Percentiles rank a stretch among this genome's conserved stretches.
These are phyloP conservation scores for Mycena indigotica DNA, from an alignment of 768 basidiomycete species.

Conservation along the genomic window DNA sequence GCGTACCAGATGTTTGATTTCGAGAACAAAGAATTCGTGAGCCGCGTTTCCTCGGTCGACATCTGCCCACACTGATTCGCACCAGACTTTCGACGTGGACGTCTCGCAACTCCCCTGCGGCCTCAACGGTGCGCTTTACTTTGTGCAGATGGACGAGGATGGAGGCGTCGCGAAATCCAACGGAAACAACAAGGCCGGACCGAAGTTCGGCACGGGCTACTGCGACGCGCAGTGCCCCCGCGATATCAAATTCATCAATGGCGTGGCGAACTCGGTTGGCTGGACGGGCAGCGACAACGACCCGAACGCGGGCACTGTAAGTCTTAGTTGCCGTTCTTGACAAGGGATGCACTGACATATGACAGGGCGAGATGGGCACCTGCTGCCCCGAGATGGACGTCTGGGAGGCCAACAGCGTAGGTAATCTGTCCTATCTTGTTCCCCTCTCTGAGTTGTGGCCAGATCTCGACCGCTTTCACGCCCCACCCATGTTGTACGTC, in stretches of 20 bases:
- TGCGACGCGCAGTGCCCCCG: slow-evolving; percentile 50
- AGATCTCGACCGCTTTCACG: slow-evolving; percentile 37
- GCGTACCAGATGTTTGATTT: slow-evolving; percentile 54
- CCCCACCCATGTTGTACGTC: slow-evolving; percentile 38
- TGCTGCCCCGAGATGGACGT: slow-evolving; percentile 47
- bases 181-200: slow-evolving; percentile 46
- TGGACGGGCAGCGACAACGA: slow-evolving; percentile 10
- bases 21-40: slow-evolving; percentile 53
- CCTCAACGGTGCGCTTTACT: slow-evolving; percentile 50
- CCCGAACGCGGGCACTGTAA: slow-evolving; percentile 39
- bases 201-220: slow-evolving; percentile 49
- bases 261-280: slow-evolving; percentile 24
- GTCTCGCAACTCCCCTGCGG: slow-evolving; percentile 52
- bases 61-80: slow-evolving; percentile 25
- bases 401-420: slow-evolving; percentile 46
- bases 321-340: not conserved
- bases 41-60: not conserved
- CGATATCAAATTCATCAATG: slow-evolving; percentile 49
- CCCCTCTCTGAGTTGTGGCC: too few species aligned
- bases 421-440: too few species aligned
- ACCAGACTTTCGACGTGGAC: slow-evolving; percentile 56
- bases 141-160: slow-evolving; percentile 45
- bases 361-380: slow-evolving; percentile 34
- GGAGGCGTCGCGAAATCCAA: slow-evolving; percentile 37
- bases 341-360: slow-evolving; percentile 27